Percentiles rank a stretch among this genome's conserved stretches.
These are phyloP conservation scores for Polychytrium aggregatum DNA, from an alignment of 192 early-diverging fungal species.

Conservation along the genomic window DNA sequence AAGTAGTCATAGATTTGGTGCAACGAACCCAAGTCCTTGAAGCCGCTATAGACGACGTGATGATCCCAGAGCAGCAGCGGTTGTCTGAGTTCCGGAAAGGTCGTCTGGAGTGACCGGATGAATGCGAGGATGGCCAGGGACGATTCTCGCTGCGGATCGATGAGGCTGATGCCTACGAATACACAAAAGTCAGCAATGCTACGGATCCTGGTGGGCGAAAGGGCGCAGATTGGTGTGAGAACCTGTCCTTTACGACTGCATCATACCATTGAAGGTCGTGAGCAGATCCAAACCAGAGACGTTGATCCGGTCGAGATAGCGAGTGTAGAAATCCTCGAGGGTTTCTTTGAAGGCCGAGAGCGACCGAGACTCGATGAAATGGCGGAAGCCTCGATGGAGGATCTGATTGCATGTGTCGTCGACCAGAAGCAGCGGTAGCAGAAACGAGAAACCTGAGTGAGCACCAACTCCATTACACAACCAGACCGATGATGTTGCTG, in stretches of 20 bases:
- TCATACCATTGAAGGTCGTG: slow-evolving; percentile 8
- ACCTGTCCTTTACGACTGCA: background rate
- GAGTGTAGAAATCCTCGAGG: slow-evolving; percentile 15
- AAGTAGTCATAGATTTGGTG: slow-evolving; percentile 20
- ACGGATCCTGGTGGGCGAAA: background rate
- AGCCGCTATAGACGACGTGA: slow-evolving; percentile 15
- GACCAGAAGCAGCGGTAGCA: no score
- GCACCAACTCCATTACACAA: no score
- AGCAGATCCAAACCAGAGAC: slow-evolving; percentile 11
- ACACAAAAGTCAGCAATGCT: background rate
- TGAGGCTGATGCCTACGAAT: slow-evolving; percentile 7
- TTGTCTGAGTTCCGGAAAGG: slow-evolving; percentile 3
- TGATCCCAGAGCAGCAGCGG: slow-evolving; percentile 14
- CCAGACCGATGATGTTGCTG: no score
- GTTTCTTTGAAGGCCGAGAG: background rate
- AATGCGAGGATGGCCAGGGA: slow-evolving; percentile 7
- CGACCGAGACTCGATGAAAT: no score
- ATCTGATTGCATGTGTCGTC: no score
- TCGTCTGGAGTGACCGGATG: slow-evolving; percentile 2
- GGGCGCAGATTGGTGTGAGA: background rate
- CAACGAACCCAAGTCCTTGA: slow-evolving; percentile 2
- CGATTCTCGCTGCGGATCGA: slow-evolving; percentile 1
- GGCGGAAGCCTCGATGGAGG: no score
- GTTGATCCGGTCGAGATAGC: slow-evolving; percentile 9
- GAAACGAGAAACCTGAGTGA: no score